A percentile compares a stretch with the other conserved stretches of the same genome.
phyloP scores from a whole-genome alignment of 306 rosid genomes.

The Prinsepia uniflora region DNA sequence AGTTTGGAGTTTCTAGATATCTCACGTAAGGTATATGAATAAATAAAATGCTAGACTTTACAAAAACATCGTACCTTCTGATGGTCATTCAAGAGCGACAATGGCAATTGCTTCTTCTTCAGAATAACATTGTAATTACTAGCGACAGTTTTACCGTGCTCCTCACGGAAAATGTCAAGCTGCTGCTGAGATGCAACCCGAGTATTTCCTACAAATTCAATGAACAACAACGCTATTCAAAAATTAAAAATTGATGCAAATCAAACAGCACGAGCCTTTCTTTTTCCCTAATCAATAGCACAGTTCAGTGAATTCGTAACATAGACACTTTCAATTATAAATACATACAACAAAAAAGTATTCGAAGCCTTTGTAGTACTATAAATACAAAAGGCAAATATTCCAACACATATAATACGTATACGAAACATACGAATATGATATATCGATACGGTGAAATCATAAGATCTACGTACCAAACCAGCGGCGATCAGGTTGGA shows the following conservation, averaged over 20 bases:
- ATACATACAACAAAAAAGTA: background rate
- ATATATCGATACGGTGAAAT: background rate
- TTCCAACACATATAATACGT: background rate
- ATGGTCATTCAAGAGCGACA: constrained; percentile 75
- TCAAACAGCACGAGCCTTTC: background rate
- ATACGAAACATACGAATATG: background rate
- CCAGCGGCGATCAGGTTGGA: constrained; percentile 93
- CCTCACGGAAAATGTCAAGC: constrained; percentile 80
- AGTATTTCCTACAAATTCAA: constrained; percentile 51
- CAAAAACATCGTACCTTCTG: constrained; percentile 55
- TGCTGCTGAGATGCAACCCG: constrained; percentile 76
- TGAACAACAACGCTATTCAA: background rate
- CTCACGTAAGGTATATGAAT: background rate
- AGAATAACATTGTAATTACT: constrained; percentile 71
- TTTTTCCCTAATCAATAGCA: background rate
- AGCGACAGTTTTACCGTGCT: constrained; percentile 16
- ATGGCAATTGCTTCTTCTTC: constrained; percentile 65
- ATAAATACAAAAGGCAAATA: background rate
- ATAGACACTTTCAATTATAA: background rate
- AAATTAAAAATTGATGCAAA: background rate
- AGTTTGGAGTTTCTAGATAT: background rate
- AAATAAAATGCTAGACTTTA: background rate
- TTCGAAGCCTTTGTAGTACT: background rate
- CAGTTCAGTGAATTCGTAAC: background rate
- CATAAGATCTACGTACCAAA: constrained; percentile 44